phyloP scores from a whole-genome alignment of 1,284 basidiomycete species.

The Puccinia horiana region DNA sequence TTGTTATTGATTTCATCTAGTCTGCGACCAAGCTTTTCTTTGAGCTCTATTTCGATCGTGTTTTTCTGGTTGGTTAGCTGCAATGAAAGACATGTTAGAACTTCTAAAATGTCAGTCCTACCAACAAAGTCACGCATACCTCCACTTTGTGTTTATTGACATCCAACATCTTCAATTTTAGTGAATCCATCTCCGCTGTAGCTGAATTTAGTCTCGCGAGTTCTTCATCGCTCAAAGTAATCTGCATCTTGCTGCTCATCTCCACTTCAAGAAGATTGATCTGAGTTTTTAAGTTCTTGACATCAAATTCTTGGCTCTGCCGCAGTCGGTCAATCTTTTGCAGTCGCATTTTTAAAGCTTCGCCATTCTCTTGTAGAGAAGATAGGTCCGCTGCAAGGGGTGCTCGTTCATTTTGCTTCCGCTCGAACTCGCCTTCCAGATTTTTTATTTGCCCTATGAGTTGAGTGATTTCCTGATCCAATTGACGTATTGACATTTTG shows the following conservation, averaged over 20 bases:
- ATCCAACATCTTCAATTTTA: constrained; percentile 71
- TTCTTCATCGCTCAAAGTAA: constrained; percentile 74
- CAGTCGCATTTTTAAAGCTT: constrained; percentile 69
- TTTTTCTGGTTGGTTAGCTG: constrained; percentile 78
- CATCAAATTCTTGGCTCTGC: constrained; percentile 70
- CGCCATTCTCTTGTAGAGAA: constrained; percentile 70
- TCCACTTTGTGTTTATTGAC: constrained; percentile 71
- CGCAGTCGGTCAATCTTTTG: constrained; percentile 70
- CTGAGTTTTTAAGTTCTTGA: constrained; percentile 57
- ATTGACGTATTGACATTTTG: constrained; percentile 67
- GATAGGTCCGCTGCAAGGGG: constrained; percentile 69
- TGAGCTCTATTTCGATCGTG: constrained; percentile 85
- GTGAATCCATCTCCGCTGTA: constrained; percentile 73
- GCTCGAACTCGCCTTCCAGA: constrained; percentile 70
- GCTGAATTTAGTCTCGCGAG: constrained; percentile 69
- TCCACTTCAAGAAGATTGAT: constrained; percentile 72
- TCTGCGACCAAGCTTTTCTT: constrained; percentile 78
- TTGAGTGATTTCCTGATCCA: constrained; percentile 86
- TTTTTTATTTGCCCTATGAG: constrained; percentile 74
- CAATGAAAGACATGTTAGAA: not conserved
- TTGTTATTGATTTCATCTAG: constrained; percentile 75
- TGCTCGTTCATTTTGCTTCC: constrained; percentile 71
- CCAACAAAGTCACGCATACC: constrained; percentile 61
- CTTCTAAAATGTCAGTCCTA: not conserved
- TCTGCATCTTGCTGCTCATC: constrained; percentile 72